Conservation (phyloP, 345 rosid species). For the Orychophragmus violaceus region DNA sequence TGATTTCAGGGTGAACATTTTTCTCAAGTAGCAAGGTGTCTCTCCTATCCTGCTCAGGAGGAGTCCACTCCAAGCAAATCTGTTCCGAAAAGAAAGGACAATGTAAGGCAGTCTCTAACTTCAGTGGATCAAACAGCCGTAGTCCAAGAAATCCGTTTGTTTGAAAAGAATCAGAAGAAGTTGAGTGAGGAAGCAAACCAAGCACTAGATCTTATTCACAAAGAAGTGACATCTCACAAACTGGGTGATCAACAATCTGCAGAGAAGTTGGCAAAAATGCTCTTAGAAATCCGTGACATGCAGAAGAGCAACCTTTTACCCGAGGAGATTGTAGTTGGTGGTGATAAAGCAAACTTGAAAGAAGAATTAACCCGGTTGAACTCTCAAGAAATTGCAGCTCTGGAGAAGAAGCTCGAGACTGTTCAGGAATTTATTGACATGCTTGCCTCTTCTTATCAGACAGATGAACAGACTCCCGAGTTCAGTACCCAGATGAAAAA, state of each 20-base stretch:
- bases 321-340: constrained; percentile 53
- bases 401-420: constrained; percentile 84
- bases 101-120: constrained; percentile 56
- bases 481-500: constrained; percentile 54
- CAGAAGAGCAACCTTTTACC: constrained; percentile 47
- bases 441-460: constrained; percentile 57
- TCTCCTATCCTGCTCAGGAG: constrained; percentile 47
- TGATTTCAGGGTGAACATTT: constrained; percentile 62
- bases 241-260: constrained; percentile 78
- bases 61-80: constrained; percentile 37
- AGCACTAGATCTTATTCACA: constrained; percentile 88
- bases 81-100: constrained; percentile 42
- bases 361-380: constrained; percentile 80
- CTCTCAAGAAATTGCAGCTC: constrained; percentile 61
- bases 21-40: constrained; percentile 64
- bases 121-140: constrained; percentile 70
- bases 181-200: constrained; percentile 88
- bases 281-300: constrained; percentile 77
- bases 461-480: constrained; percentile 41
- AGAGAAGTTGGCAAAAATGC: constrained; percentile 69
- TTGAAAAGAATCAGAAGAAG: constrained; percentile 78
- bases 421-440: constrained; percentile 84
- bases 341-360: constrained; percentile 53
- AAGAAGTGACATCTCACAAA: constrained; percentile 76
- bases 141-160: constrained; percentile 75